Evolutionary conservation across 2,329 filamentous ascomycete species (phyloP).

Genomic region (Dactylellina haptotyla): DNA sequence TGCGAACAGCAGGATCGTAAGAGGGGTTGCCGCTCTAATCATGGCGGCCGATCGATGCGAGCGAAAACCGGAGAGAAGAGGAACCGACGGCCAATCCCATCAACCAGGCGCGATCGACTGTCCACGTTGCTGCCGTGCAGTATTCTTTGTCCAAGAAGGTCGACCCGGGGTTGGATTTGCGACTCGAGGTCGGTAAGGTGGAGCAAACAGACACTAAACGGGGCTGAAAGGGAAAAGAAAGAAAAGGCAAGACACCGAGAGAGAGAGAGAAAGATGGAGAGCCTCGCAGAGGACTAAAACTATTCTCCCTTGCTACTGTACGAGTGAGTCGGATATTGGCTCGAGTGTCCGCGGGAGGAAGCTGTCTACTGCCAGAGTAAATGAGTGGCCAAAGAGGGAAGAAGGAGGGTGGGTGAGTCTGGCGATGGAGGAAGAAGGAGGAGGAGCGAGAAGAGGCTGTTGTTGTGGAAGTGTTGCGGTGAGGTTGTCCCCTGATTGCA

Average conservation of each 20-base stretch:
- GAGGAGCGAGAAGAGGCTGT: not conserved
- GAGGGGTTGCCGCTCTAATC: constrained; percentile 89
- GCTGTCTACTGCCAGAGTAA: constrained; percentile 36
- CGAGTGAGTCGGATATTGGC: not conserved
- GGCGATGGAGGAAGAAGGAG: not conserved
- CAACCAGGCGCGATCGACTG: constrained; percentile 5
- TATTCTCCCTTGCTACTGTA: not conserved
- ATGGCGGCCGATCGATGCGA: constrained; percentile 55
- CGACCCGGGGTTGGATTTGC: not conserved
- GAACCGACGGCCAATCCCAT: constrained; percentile 6
- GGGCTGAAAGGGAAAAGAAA: constrained; percentile 9
- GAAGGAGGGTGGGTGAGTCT: not conserved
- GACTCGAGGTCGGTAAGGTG: not conserved
- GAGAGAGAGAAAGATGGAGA: constrained; percentile 21
- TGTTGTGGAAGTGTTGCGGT: not conserved
- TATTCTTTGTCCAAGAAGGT: constrained; percentile 2
- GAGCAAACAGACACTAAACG: not conserved
- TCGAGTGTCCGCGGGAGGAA: constrained; percentile 7
- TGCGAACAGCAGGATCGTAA: constrained; percentile 83
- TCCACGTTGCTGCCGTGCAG: no score
- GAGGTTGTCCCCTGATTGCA: not conserved
- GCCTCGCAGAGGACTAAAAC: constrained; percentile 41
- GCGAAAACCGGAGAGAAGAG: not conserved
- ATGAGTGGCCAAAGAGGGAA: constrained; percentile 22
- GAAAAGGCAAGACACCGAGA: constrained; percentile 11